Evolutionary conservation across 129 eudicot species (phyloP).

Genomic region (Flaveria bidentis): DNA sequence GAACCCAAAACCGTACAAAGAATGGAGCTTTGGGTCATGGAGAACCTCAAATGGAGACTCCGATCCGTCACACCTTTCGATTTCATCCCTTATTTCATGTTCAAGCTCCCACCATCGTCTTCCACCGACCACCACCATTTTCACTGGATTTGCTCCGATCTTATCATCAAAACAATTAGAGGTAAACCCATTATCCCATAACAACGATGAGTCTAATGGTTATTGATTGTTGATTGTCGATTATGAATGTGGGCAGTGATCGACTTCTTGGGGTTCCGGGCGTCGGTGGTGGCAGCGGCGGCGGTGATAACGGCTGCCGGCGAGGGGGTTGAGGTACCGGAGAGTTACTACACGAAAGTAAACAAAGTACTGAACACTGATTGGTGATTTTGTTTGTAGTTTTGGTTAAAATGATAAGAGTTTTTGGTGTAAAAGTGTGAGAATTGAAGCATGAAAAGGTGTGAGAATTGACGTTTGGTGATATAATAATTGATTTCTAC

Average conservation of each 20-base stretch:
- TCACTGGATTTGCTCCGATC: constrained; percentile 41
- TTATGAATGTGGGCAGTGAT: constrained; percentile 38
- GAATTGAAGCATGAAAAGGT: constrained; percentile 27
- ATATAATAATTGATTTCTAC: constrained; percentile 20
- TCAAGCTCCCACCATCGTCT: constrained; percentile 24
- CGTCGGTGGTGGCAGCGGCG: constrained; percentile 63
- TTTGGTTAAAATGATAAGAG: not conserved
- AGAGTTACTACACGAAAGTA: constrained; percentile 46
- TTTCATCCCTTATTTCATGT: constrained; percentile 47
- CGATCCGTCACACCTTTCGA: constrained; percentile 65
- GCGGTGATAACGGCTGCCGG: constrained; percentile 54
- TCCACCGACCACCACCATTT: constrained; percentile 1
- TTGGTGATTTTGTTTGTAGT: constrained; percentile 16
- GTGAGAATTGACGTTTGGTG: constrained; percentile 20
- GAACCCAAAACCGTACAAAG: constrained; percentile 50
- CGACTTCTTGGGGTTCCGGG: constrained; percentile 47
- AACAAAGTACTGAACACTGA: constrained; percentile 38
- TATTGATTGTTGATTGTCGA: no score
- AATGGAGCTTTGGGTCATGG: constrained; percentile 66
- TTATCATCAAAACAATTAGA: constrained; percentile 49
- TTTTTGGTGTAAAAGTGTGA: constrained; percentile 13
- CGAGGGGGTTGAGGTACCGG: constrained; percentile 34
- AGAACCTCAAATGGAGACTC: constrained; percentile 53
- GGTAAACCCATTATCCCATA: constrained; percentile 26
- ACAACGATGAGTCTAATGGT: no score